Evolutionary conservation across 176 grass and related monocot species (phyloP).

Genomic region (Coix lacrymajobi): DNA sequence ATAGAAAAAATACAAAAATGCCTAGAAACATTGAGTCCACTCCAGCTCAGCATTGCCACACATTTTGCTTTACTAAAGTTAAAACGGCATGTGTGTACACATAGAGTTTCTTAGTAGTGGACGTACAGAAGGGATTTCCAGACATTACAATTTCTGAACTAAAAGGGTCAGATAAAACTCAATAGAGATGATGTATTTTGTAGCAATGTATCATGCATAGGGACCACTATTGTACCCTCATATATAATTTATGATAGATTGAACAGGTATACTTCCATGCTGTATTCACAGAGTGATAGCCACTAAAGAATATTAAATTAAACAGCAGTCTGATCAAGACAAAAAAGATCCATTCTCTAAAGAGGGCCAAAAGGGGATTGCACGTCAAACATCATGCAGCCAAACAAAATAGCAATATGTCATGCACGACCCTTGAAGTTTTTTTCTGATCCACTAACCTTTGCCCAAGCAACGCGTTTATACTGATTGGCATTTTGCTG

Average conservation of each 20-base stretch:
- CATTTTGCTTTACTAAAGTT: background rate
- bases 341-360: background rate
- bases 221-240: background rate
- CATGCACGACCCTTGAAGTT: background rate
- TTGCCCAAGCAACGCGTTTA: slow-evolving; percentile 96
- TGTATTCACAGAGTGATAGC: background rate
- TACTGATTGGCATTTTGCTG: slow-evolving; percentile 99
- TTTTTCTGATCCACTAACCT: slow-evolving; percentile 44
- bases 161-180: background rate
- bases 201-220: background rate
- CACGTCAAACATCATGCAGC: background rate
- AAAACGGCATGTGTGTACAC: background rate
- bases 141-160: background rate
- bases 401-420: slow-evolving; percentile 5
- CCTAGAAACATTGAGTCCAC: background rate
- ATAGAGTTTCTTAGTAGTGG: background rate
- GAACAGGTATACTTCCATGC: background rate
- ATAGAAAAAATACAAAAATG: background rate
- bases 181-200: background rate
- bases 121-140: background rate
- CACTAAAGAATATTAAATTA: background rate
- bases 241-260: background rate
- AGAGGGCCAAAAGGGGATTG: background rate
- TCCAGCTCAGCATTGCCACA: background rate
- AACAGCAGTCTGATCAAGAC: background rate